Evolutionary conservation across 73 alveolate genomes (phyloP).

Genomic region (Stentor coeruleus): DNA sequence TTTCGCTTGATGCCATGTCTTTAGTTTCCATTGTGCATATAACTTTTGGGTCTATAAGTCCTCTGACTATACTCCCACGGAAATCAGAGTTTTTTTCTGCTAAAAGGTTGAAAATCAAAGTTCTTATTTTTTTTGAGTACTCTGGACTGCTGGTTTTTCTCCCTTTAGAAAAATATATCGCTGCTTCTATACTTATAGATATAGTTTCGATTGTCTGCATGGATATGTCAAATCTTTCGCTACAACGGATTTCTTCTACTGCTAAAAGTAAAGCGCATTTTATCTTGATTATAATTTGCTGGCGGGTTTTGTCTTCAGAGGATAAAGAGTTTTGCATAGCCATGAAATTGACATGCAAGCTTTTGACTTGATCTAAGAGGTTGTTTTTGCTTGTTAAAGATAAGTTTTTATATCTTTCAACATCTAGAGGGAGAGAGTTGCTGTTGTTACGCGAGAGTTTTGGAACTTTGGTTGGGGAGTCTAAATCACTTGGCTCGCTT

Average conservation of each 20-base stretch:
- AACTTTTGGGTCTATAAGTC: not conserved
- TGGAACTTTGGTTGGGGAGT: not conserved
- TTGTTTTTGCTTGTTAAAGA: not conserved
- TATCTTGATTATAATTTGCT: not conserved
- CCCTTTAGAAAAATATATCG: not conserved
- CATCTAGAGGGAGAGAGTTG: not conserved
- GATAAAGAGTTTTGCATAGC: not conserved
- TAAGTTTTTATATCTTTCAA: not conserved
- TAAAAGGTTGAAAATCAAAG: not conserved
- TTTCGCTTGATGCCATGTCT: constrained; percentile 15
- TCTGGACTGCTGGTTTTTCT: not conserved
- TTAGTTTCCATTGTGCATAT: not conserved
- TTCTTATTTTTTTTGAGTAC: not conserved
- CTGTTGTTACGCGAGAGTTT: not conserved
- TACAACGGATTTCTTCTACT: not conserved
- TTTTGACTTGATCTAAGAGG: not conserved
- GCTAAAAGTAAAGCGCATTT: not conserved
- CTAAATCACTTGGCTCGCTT: not conserved
- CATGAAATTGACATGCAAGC: not conserved
- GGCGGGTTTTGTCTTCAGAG: constrained; percentile 24
- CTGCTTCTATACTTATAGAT: constrained; percentile 6
- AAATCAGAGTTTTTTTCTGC: constrained; percentile 20
- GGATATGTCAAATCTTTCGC: not conserved
- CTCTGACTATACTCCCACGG: not conserved
- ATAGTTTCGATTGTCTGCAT: not conserved